phyloP scores from a whole-genome alignment of 495 filamentous ascomycete genomes.

The Xylaria sp. region DNA sequence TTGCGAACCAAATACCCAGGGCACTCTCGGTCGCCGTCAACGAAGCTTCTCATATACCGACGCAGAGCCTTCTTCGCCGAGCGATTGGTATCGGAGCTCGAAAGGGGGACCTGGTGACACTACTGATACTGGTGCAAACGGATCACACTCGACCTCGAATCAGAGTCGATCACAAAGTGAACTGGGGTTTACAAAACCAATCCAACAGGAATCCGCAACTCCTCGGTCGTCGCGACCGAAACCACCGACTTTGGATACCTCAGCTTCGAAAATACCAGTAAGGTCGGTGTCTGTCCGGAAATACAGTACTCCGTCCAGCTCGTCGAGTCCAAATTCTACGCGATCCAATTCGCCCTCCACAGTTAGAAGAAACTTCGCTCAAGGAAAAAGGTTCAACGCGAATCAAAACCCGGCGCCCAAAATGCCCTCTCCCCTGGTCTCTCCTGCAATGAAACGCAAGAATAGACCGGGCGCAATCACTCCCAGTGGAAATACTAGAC shows the following conservation, averaged over 20 bases:
- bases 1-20: constrained; percentile 55
- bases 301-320: constrained; percentile 49
- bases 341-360: constrained; percentile 59
- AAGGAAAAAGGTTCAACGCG: constrained; percentile 49
- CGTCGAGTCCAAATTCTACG: constrained; percentile 54
- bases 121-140: constrained; percentile 42
- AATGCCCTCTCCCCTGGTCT: constrained; percentile 47
- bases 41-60: constrained; percentile 55
- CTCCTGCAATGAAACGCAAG: constrained; percentile 36
- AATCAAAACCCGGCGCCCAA: constrained; percentile 46
- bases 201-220: constrained; percentile 34
- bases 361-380: constrained; percentile 44
- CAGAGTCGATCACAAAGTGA: constrained; percentile 60
- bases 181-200: constrained; percentile 48
- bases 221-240: constrained; percentile 33
- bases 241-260: constrained; percentile 40
- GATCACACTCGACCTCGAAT: constrained; percentile 41
- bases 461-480: constrained; percentile 38
- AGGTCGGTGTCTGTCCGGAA: constrained; percentile 53
- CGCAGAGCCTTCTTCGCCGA: constrained; percentile 57
- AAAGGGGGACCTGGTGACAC: constrained; percentile 38
- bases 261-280: constrained; percentile 53
- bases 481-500: constrained; percentile 48
- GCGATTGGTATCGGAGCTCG: constrained; percentile 59
- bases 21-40: constrained; percentile 43